A percentile compares a stretch with the other conserved stretches of the same genome.
These are phyloP conservation scores for Oryza longistaminata DNA, from an alignment of 176 grass and related monocot species.

Conservation along the genomic window DNA sequence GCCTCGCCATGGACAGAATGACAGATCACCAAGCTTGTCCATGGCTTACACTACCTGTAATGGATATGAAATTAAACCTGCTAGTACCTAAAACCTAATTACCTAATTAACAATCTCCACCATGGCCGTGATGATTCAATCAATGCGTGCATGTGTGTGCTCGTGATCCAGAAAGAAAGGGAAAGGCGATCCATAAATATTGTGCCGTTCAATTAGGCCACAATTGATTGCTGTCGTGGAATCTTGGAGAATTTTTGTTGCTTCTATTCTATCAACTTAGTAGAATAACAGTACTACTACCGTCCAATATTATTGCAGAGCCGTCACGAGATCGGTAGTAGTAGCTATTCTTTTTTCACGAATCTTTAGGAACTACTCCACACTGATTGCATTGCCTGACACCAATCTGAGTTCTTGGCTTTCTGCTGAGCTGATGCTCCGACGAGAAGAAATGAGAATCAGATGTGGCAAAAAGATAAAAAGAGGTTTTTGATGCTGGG, in stretches of 20 bases:
- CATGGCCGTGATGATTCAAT: background rate
- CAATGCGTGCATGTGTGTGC: background rate
- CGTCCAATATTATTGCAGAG: background rate
- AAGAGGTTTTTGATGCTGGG: background rate
- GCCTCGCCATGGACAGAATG: background rate
- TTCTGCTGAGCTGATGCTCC: too few relatives aligned
- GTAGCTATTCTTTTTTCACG: background rate
- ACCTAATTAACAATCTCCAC: background rate
- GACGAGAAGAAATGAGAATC: background rate
- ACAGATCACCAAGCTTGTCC: background rate
- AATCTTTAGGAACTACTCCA: conserved; percentile 3
- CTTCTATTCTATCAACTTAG: background rate
- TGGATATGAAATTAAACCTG: background rate
- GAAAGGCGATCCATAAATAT: conserved; percentile 9
- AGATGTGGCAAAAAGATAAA: background rate
- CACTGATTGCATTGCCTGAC: background rate
- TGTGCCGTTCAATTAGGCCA: conserved; percentile 13
- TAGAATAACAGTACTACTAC: background rate
- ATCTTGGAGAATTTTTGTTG: background rate
- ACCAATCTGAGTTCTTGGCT: background rate
- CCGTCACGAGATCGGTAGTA: background rate
- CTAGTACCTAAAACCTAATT: background rate
- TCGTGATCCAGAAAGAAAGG: background rate
- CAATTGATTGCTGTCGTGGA: background rate
- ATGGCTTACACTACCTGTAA: background rate